These are phyloP conservation scores for Nemophila menziesii DNA, from an alignment of 257 asterid genomes.

Conservation along the genomic window DNA sequence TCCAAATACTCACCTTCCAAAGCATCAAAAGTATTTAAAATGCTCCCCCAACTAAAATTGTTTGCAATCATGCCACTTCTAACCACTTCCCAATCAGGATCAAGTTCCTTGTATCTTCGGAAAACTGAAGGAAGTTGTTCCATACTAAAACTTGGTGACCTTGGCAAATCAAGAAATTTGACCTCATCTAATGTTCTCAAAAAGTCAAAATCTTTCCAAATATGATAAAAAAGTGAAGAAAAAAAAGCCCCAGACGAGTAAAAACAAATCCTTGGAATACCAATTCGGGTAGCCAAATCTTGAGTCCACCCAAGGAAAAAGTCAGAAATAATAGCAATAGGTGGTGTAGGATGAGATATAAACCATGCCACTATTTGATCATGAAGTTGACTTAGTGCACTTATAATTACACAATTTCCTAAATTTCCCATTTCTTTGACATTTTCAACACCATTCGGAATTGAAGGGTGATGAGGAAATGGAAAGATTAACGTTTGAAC, in stretches of 20 bases:
- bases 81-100: constrained; percentile 13
- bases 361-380: constrained; percentile 47
- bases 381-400: constrained; percentile 34
- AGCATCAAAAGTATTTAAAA: constrained; percentile 36
- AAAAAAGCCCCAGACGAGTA: constrained; percentile 26
- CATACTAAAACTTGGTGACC: constrained; percentile 28
- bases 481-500: constrained; percentile 49
- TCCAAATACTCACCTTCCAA: constrained; percentile 43
- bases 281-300: constrained; percentile 27
- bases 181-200: constrained; percentile 10
- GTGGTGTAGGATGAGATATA: constrained; percentile 36
- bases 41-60: constrained; percentile 37
- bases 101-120: constrained; percentile 28
- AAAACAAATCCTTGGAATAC: constrained; percentile 44
- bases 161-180: constrained; percentile 33
- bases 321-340: constrained; percentile 49
- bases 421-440: constrained; percentile 50
- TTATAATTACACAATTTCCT: constrained; percentile 37
- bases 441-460: constrained; percentile 62
- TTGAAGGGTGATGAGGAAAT: constrained; percentile 42
- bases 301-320: constrained; percentile 75
- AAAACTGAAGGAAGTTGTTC: constrained; percentile 40
- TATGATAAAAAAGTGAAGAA: constrained; percentile 5
- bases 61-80: constrained; percentile 31
- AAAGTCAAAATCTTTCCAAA: constrained; percentile 26